Conservation (phyloP, 2,329 filamentous ascomycete species). For the Clonostachys rosea region DNA sequence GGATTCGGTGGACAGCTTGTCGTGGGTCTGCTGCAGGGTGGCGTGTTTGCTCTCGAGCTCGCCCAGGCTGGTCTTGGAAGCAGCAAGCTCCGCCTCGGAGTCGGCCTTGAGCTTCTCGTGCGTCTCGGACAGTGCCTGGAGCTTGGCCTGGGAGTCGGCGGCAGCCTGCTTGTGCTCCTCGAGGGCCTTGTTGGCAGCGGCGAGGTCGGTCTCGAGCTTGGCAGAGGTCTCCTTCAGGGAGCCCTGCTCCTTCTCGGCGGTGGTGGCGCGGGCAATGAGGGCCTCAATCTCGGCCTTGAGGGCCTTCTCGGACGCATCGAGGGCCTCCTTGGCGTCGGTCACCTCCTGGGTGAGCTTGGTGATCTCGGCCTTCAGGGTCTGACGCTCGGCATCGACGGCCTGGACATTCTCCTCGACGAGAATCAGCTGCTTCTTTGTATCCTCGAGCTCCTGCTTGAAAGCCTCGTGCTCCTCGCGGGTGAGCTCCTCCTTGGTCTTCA, state of each 20-base stretch:
- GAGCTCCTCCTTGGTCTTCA: constrained; percentile 24
- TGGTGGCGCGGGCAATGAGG: not conserved
- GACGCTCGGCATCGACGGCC: not conserved
- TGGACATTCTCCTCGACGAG: constrained; percentile 16
- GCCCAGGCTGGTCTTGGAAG: constrained; percentile 8
- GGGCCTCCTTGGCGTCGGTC: not conserved
- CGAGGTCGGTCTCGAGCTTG: constrained; percentile 22
- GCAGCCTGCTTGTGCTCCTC: constrained; percentile 18
- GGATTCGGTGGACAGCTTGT: constrained; percentile 13
- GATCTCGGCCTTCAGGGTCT: not conserved
- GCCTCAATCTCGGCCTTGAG: not conserved
- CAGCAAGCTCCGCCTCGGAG: constrained; percentile 14
- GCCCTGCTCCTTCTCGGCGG: constrained; percentile 19
- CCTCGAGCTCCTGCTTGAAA: constrained; percentile 19
- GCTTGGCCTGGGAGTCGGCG: constrained; percentile 17
- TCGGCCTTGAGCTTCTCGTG: constrained; percentile 17
- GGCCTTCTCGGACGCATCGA: constrained; percentile 9
- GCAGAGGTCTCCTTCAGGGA: constrained; percentile 17
- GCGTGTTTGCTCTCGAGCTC: constrained; percentile 7
- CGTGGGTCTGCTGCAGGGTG: constrained; percentile 11
- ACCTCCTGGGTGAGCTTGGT: not conserved
- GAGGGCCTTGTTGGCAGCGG: constrained; percentile 15
- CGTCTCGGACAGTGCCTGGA: constrained; percentile 13
- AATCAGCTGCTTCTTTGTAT: constrained; percentile 25
- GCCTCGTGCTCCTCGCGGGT: constrained; percentile 14